A percentile compares a stretch with the other conserved stretches of the same genome.
phyloP scores from a whole-genome alignment of 345 rosid species.

The Sisymbrium altissimum region DNA sequence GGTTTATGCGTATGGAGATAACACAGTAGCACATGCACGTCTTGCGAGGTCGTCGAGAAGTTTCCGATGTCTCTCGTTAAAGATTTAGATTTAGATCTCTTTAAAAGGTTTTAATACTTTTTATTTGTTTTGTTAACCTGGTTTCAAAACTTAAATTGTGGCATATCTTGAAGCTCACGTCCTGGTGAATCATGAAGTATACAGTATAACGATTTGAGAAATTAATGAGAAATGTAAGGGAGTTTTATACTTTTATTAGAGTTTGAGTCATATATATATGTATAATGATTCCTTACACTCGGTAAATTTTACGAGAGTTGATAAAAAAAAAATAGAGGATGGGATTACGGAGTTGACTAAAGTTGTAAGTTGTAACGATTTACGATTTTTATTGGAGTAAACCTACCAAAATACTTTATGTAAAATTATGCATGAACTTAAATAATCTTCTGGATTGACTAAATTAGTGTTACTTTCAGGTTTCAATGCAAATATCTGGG shows the following conservation, averaged over 20 bases:
- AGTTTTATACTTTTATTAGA: too few species aligned
- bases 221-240: too few species aligned
- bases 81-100: slow-evolving; percentile 8
- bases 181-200: not conserved
- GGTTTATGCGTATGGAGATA: not conserved
- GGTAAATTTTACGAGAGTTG: not conserved
- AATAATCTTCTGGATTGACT: not conserved
- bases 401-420: not conserved
- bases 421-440: not conserved
- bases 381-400: not conserved
- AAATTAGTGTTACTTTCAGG: not conserved
- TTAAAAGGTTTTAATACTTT: too few species aligned
- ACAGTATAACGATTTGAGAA: not conserved
- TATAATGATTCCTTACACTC: not conserved
- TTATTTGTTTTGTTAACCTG: too few species aligned
- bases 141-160: not conserved
- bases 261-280: not conserved
- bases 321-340: not conserved
- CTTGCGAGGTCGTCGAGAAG: slow-evolving; percentile 8
- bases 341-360: not conserved
- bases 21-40: slow-evolving; percentile 9
- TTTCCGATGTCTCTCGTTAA: not conserved
- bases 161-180: not conserved
- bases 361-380: not conserved
- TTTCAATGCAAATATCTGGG: not conserved